Evolutionary conservation across 352 stramenopile genomes (phyloP), one percentile per base, ranked within the genome.

Genomic region (Phytophthora pistaciae): DNA sequence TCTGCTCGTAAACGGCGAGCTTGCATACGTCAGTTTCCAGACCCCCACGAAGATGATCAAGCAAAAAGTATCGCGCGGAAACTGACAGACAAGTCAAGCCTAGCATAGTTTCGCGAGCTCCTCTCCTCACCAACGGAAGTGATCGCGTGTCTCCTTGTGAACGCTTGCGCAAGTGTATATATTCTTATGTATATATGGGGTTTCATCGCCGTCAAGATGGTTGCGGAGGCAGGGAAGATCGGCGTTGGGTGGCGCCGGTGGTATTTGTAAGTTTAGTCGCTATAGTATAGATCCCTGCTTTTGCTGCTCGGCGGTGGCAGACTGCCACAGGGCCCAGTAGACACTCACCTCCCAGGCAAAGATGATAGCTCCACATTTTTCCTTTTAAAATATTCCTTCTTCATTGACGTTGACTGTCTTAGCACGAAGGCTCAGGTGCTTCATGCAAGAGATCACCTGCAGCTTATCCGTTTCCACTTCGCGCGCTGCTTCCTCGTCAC

Each of bases 371-470:
- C 48, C 56, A 54, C 44, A 8, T 5, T 50, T 49, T 50, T 54
- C 57, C 36, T 53, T 68, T 66, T 55, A 18, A 65, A 70, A 77
- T 78, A 70, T 61, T 29, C 18, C 46, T 44, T 21, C 20, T 46
- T 54, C 36, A 13, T 36, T 46, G 9, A 11, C 8, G 25, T 69
- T 44, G 18, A 79, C 54, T 49, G 67, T 73, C 60, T 85, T 84
- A 0, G 71, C 87, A 44, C 85, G 85, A 5, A 94, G 66, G 25
- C 72, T 82, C 9, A 94, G 54, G 56, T 94, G 77, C 62, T 92
- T 94, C 27, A 91, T 74, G 63, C 87, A 94, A 3, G 80, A 90
- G 11, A 94, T 89, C 6, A 82, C 82, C 62, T 94, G 85, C 10
- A 92, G 56, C 20, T 83, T 88, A 25, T 80, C 79, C 4, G 66